Evolutionary conservation across 768 basidiomycete genomes (phyloP).

Genomic region (Russula sp.): DNA sequence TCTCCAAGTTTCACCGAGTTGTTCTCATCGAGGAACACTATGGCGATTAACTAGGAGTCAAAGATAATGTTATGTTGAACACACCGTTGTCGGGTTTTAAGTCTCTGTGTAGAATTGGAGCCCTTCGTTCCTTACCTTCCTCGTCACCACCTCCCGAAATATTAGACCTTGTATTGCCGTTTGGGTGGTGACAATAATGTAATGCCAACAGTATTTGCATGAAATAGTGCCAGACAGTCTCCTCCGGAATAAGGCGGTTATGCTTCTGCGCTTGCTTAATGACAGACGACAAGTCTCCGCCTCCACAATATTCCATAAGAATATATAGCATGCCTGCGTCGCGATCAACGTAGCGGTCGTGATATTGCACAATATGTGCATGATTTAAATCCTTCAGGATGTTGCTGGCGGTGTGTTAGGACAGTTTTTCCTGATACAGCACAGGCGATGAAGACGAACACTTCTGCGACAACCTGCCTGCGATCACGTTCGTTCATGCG

Average conservation of each 20-base stretch:
- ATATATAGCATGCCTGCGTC: conserved; percentile 92
- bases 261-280: conserved; percentile 76
- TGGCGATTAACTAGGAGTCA: background rate
- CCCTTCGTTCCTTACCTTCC: conserved; percentile 53
- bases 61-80: conserved; percentile 30
- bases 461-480: conserved; percentile 96
- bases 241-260: conserved; percentile 78
- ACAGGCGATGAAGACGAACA: conserved; percentile 54
- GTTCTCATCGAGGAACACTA: conserved; percentile 86
- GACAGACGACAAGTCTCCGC: conserved; percentile 86
- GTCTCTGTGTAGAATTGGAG: conserved; percentile 89
- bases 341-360: conserved; percentile 88
- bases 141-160: conserved; percentile 40
- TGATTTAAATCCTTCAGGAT: conserved; percentile 95
- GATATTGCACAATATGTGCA: conserved; percentile 94
- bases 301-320: conserved; percentile 98
- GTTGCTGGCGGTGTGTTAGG: conserved; percentile 52
- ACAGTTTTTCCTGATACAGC: background rate
- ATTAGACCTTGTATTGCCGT: conserved; percentile 43
- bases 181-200: conserved; percentile 89
- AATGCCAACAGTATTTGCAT: conserved; percentile 88
- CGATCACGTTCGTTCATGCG: conserved; percentile 94
- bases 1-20: conserved; percentile 94
- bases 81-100: conserved; percentile 96
- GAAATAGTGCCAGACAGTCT: conserved; percentile 94